Conservation (phyloP, 1,284 basidiomycete species). For the Calocybe gambosa region DNA sequence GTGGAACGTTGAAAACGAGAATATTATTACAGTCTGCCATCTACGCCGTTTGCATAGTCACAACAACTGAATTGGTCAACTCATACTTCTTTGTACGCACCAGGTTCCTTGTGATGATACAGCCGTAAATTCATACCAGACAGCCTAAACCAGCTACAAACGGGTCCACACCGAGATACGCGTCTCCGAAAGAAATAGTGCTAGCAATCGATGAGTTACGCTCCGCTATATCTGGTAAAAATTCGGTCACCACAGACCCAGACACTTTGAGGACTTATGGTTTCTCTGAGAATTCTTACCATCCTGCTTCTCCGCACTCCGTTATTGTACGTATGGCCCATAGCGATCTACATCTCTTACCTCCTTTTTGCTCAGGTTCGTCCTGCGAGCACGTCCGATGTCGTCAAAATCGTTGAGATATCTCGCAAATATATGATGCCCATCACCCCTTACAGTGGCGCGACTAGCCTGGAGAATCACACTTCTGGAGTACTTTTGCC, state of each 20-base stretch:
- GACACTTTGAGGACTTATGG: slow-evolving; percentile 49
- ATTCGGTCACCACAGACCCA: slow-evolving; percentile 44
- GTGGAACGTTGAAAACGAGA: slow-evolving; percentile 24
- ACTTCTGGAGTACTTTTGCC: slow-evolving; percentile 43
- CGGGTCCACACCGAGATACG: slow-evolving; percentile 29
- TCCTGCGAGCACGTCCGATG: slow-evolving; percentile 59
- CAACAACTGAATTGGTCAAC: slow-evolving; percentile 23
- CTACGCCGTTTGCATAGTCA: slow-evolving; percentile 30
- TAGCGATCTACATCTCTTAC: slow-evolving; percentile 41
- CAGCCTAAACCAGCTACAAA: slow-evolving; percentile 10
- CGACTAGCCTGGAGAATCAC: slow-evolving; percentile 71
- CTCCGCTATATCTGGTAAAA: slow-evolving; percentile 37
- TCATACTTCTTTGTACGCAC: slow-evolving; percentile 24
- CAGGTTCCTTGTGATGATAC: not conserved
- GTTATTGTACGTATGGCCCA: slow-evolving; percentile 53
- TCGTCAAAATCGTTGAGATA: slow-evolving; percentile 63
- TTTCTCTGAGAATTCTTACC: slow-evolving; percentile 64
- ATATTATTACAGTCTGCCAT: slow-evolving; percentile 25
- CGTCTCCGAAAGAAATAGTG: slow-evolving; percentile 39
- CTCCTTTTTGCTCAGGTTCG: slow-evolving; percentile 32
- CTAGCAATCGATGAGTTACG: slow-evolving; percentile 52
- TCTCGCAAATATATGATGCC: slow-evolving; percentile 64
- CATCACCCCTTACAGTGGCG: slow-evolving; percentile 69
- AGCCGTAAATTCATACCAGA: slow-evolving; percentile 2
- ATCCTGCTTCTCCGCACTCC: slow-evolving; percentile 57